phyloP scores from a whole-genome alignment of 2,329 filamentous ascomycete genomes.

The Mollisia scopiformis region DNA sequence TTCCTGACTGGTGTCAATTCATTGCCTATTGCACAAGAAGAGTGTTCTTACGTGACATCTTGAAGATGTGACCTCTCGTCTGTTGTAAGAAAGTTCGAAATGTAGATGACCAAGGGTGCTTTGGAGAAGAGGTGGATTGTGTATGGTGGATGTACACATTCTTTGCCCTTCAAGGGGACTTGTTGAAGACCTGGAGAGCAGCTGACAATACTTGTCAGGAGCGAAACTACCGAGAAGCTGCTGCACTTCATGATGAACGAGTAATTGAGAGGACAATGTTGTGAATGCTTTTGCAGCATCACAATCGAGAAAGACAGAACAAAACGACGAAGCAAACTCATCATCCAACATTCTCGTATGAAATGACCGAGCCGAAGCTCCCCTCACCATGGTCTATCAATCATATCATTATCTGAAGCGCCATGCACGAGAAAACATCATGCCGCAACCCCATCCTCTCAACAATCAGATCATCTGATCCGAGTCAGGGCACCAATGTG shows the following conservation, averaged over 20 bases:
- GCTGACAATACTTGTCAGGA: conserved; percentile 2
- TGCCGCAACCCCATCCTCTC: background rate
- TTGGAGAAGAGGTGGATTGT: conserved; percentile 51
- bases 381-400: background rate
- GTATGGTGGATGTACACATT: conserved; percentile 24
- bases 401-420: conserved; percentile 5
- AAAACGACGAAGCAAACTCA: background rate
- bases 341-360: background rate
- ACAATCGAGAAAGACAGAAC: background rate
- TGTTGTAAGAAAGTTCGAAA: conserved; percentile 53
- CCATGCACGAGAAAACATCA: background rate
- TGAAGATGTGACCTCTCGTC: conserved; percentile 52
- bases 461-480: conserved; percentile 8
- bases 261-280: too few relatives aligned
- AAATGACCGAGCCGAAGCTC: background rate
- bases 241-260: background rate
- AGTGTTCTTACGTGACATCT: conserved; percentile 47
- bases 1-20: conserved; percentile 15
- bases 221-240: background rate
- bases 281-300: too few relatives aligned
- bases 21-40: background rate
- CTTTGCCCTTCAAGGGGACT: background rate
- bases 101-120: conserved; percentile 57
- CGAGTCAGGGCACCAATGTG: background rate
- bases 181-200: conserved; percentile 7